phyloP scores from a whole-genome alignment of 2,329 filamentous ascomycete species.

The Neonectria neomacrospora region DNA sequence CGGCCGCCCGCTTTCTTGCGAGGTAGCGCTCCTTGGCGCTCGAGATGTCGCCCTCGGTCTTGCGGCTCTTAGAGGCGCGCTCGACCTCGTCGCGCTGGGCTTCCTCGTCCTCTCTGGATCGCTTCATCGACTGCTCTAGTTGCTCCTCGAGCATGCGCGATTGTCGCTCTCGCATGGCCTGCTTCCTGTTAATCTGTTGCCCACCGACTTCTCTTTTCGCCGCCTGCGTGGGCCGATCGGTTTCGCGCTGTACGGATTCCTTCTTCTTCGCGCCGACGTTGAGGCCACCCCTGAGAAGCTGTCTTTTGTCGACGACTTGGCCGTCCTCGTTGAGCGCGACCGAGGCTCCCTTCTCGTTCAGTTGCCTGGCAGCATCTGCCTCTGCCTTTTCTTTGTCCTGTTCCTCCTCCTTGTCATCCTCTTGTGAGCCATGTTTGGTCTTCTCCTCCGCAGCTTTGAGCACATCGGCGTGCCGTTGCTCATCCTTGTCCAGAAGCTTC shows the following conservation, averaged over 20 bases:
- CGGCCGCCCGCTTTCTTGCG: constrained; percentile 78
- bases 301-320: constrained; percentile 85
- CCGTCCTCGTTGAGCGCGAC: constrained; percentile 84
- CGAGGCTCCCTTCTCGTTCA: constrained; percentile 69
- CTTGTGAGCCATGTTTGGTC: constrained; percentile 54
- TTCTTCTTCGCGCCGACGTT: constrained; percentile 76
- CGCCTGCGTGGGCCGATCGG: constrained; percentile 40
- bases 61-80: constrained; percentile 77
- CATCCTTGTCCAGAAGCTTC: constrained; percentile 76
- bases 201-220: constrained; percentile 54
- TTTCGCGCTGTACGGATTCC: constrained; percentile 48
- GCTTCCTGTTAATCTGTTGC: constrained; percentile 61
- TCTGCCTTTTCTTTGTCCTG: constrained; percentile 69
- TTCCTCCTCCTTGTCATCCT: constrained; percentile 51
- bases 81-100: constrained; percentile 72
- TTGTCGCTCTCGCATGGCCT: constrained; percentile 79
- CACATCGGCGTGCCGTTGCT: constrained; percentile 75
- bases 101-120: constrained; percentile 74
- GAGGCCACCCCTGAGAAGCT: constrained; percentile 78
- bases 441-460: constrained; percentile 73
- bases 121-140: constrained; percentile 77
- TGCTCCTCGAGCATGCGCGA: constrained; percentile 83
- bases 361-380: constrained; percentile 72
- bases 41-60: constrained; percentile 80
- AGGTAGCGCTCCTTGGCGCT: constrained; percentile 84